phyloP scores from a whole-genome alignment of 2,329 filamentous ascomycete genomes.

The Arthrinium phaeospermum region DNA sequence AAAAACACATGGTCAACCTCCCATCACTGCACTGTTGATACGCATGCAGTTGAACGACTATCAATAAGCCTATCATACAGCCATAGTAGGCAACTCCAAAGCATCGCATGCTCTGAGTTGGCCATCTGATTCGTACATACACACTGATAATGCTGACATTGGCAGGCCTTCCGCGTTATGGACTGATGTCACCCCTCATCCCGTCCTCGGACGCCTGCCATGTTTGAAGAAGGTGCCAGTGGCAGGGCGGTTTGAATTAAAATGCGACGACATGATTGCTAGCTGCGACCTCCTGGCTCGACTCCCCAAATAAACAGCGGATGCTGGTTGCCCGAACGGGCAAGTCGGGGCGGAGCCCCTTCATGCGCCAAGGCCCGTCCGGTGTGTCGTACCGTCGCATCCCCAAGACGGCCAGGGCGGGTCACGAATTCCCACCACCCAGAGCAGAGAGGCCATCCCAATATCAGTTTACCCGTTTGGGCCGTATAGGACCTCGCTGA shows the following conservation, averaged over 20 bases:
- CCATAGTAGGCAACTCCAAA: no score
- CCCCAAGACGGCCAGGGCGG: background rate
- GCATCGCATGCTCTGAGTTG: background rate
- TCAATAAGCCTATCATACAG: background rate
- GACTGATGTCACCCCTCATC: background rate
- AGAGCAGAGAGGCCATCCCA: background rate
- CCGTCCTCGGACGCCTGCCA: background rate
- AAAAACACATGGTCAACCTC: background rate
- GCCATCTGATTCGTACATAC: background rate
- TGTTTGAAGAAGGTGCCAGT: conserved; percentile 12
- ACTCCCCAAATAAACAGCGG: background rate
- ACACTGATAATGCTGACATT: background rate
- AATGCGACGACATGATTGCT: background rate
- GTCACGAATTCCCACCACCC: background rate
- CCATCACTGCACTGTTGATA: background rate
- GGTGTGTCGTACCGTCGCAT: background rate
- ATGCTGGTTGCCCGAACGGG: conserved; percentile 11
- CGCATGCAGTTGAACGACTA: background rate
- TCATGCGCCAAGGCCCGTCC: conserved; percentile 6
- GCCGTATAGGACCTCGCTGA: background rate
- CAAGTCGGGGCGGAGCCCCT: conserved; percentile 2
- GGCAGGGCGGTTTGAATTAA: background rate
- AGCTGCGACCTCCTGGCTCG: background rate
- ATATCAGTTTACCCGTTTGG: background rate
- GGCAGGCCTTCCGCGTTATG: background rate